These are phyloP conservation scores for Leptomonas pyrrhocoris DNA, from an alignment of 208 protist species.

Conservation along the genomic window DNA sequence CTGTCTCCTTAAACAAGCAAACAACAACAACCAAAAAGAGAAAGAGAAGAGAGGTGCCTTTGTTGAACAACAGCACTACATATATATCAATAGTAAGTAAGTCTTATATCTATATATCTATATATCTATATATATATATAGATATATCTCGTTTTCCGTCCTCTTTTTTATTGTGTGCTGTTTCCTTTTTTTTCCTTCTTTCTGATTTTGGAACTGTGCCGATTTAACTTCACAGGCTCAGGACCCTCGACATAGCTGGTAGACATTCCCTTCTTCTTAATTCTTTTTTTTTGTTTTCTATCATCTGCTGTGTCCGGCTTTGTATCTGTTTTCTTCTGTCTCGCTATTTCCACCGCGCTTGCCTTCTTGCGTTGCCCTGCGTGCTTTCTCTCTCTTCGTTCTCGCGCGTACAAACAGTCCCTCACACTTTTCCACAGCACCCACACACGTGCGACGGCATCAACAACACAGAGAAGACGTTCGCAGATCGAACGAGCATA, in stretches of 20 bases:
- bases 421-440: neutral
- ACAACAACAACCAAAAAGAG: no score
- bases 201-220: neutral
- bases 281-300: slow-evolving; percentile 5
- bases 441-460: slow-evolving; percentile 4
- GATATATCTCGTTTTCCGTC: slow-evolving; percentile 7
- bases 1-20: no score
- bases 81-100: no score
- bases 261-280: slow-evolving; percentile 3
- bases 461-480: neutral
- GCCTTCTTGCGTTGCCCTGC: neutral
- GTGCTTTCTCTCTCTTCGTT: neutral
- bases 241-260: neutral
- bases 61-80: no score
- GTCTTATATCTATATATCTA: no score
- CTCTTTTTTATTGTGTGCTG: slow-evolving; percentile 11
- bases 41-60: no score
- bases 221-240: neutral
- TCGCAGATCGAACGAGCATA: neutral
- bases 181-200: neutral
- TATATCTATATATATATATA: neutral
- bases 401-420: neutral
- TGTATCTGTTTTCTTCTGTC: neutral
- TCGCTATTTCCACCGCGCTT: no score
- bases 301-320: neutral